These are phyloP conservation scores for Claviceps sp. DNA, from an alignment of 2,329 filamentous ascomycete genomes.

Conservation along the genomic window DNA sequence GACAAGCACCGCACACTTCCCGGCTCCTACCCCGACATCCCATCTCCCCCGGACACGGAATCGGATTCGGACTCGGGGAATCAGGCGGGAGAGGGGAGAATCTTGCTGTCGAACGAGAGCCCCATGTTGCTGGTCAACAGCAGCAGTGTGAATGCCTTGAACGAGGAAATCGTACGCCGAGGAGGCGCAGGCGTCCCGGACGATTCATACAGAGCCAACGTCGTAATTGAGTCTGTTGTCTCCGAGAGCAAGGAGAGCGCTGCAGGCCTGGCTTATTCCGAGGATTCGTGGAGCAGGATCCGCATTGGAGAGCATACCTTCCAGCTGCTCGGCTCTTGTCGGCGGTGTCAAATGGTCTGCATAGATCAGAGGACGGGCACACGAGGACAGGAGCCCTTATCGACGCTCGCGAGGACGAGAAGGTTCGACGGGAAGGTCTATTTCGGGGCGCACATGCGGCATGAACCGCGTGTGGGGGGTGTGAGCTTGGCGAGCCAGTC, in stretches of 20 bases:
- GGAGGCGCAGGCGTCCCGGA: constrained; percentile 53
- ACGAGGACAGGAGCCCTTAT: constrained; percentile 72
- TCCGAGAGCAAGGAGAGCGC: constrained; percentile 6
- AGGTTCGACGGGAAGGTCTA: constrained; percentile 72
- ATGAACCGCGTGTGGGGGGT: constrained; percentile 15
- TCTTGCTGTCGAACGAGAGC: constrained; percentile 83
- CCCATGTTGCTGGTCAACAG: constrained; percentile 77
- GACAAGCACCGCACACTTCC: constrained; percentile 24
- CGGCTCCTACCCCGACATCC: constrained; percentile 39
- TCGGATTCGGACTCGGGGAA: constrained; percentile 35
- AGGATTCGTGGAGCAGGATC: constrained; percentile 64
- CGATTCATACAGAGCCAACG: constrained; percentile 77
- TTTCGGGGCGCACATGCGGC: constrained; percentile 72
- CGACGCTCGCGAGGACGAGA: constrained; percentile 76
- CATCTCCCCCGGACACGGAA: constrained; percentile 43
- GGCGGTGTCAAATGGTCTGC: constrained; percentile 92
- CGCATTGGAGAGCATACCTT: constrained; percentile 52
- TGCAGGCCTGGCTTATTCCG: constrained; percentile 51
- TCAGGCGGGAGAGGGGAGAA: constrained; percentile 29
- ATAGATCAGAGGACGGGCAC: constrained; percentile 73
- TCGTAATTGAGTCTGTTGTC: constrained; percentile 47
- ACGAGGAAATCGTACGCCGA: constrained; percentile 52
- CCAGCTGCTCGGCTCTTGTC: constrained; percentile 67
- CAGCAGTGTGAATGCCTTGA: constrained; percentile 67
- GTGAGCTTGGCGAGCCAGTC: constrained; percentile 10